Evolutionary conservation across 2,329 filamentous ascomycete genomes (phyloP), one percentile per base, ranked within the genome.

Genomic region (Ploettnerulaceae sp.): DNA sequence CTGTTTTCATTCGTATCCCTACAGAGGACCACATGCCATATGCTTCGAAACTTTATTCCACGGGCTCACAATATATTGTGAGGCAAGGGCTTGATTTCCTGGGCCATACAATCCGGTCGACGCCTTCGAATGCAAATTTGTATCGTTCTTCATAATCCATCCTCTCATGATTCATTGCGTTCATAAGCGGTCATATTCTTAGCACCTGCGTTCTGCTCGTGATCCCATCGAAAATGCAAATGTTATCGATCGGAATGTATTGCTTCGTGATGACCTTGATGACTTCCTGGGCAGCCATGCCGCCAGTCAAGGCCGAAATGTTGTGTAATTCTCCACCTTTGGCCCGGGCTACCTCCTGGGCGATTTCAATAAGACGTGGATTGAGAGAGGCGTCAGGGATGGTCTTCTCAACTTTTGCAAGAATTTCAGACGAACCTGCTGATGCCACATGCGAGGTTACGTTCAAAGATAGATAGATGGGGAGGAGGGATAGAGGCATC

Each of bases 271-370:
- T 77, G 48, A 91, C 79, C 66, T 98, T 98, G 70, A 98, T 94
- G 53, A 91, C 80, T 69, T 98, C 93, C 67, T 98, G 94, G n/a
- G 91, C 89, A 37, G 94, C 85, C 71, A 98, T 85, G 3, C 93
- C 94, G 22, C 93, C 94, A 1, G 83, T 85, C 46, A 95, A 70
- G 20, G 90, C 84, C 24, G 90, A 86, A 46, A 94, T 86, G 64
- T 96, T 97, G 70, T 98, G 93, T 49, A 98, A 71, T 66, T 98
- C 94, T 44, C 82, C 86, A 21, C 88, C 87, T 37, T 80, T 82
- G 26, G 88, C 86, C 49, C 94, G 81, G 25, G 83, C 79, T 33
- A 89, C 73, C 65, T 90, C 86, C 49, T 80, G 70, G 1, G 80
- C 75, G 11, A 76, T 73, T 56, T 80, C 69, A 18, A 63, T 49